A percentile compares a stretch with the other conserved stretches of the same genome.
phyloP scores from a whole-genome alignment of 345 rosid species.

The Hibiscus mutabilis region DNA sequence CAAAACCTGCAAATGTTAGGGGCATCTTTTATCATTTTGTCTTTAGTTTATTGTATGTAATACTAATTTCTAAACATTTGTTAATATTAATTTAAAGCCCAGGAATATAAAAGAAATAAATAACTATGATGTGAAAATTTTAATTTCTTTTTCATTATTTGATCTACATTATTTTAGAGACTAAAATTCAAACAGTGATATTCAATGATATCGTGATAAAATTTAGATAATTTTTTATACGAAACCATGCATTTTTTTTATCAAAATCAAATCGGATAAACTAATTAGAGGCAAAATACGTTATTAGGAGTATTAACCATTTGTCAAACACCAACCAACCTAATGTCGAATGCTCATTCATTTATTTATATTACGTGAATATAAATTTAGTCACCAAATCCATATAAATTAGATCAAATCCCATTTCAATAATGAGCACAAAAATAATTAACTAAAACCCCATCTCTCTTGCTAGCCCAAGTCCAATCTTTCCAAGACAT shows the following conservation, averaged over 20 bases:
- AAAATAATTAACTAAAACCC: neutral
- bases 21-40: no score
- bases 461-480: neutral
- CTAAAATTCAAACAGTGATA: no score
- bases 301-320: neutral
- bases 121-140: no score
- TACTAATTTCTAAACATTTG: no score
- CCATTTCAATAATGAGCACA: neutral
- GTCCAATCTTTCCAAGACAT: neutral
- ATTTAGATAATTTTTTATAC: no score
- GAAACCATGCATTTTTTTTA: neutral
- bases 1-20: no score
- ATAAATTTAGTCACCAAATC: neutral
- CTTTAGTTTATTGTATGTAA: no score
- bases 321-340: neutral
- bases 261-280: neutral
- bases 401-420: neutral
- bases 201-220: no score
- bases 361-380: neutral
- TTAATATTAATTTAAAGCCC: no score
- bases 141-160: no score
- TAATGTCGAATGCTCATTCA: neutral
- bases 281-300: neutral
- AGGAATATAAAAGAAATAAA: no score
- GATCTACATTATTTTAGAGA: no score